Evolutionary conservation across 1,139 yeast genomes (phyloP), one percentile per base, ranked within the genome.

Genomic region (Zygosaccharomyces pseudobailii): DNA sequence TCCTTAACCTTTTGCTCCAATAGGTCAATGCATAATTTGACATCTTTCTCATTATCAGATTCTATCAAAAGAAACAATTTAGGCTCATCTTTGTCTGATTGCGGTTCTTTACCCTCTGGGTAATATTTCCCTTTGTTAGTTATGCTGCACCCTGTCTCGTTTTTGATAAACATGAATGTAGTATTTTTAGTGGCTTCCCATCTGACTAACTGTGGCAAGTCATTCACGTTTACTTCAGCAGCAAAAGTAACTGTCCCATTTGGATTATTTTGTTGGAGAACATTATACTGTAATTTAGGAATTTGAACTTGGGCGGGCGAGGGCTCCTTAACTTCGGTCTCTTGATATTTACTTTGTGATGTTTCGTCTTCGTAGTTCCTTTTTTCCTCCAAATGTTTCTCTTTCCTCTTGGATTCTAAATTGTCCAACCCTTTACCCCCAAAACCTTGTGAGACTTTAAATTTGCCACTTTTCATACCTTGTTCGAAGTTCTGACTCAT

Each of bases 351-450:
- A 1, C 50, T 60, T 3, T 55, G 63, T 2, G 58, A 58, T 3
- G 46, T 54, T 5, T 48, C 67, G 5, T 62, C 62, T 22, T 62
- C 68, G 43, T 63, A 73, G 2, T 69, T 68, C 43, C 63, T 70
- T 53, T 78, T 71, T 59, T 84, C 84, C 42, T 73, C 59, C 47
- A 71, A 74, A 50, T 80, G 72, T 31, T 75, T 76, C 35, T 72
- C 75, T 28, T 82, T 83, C 45, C 97, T 72, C 8, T 78, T 73
- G 45, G 79, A 80, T 52, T 87, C 95, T 41, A 92, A 70, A 53
- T 84, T 84, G 41, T 85, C 95, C 48, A 92, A 73, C 1, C 98
- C 98, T 59, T 86, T 84, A 21, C 98, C 98, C 2, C 96, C 95
- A 70, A 89, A 92, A 0, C 98, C 98, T 49, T 79, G 78, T 20